phyloP scores from a whole-genome alignment of 164 flowering plant genomes.

The Berberis thunbergii region DNA sequence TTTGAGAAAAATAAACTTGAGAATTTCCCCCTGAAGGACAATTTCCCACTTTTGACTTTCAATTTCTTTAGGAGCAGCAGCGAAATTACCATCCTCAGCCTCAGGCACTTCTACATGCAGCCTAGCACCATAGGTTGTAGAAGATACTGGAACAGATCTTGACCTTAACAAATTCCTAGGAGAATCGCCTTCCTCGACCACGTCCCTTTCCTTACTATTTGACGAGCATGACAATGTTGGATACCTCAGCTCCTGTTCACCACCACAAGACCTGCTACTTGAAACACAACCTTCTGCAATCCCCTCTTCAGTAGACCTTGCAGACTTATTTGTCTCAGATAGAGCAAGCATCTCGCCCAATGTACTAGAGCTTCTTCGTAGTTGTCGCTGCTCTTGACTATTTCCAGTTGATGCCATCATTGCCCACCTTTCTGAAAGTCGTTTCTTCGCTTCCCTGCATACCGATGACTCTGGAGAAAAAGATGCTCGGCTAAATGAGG shows the following conservation, averaged over 20 bases:
- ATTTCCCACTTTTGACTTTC: conserved; percentile 43
- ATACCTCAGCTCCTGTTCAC: conserved; percentile 30
- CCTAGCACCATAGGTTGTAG: conserved; percentile 37
- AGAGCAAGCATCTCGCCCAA: conserved; percentile 97
- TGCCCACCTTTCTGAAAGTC: conserved; percentile 95
- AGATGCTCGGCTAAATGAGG: conserved; percentile 69
- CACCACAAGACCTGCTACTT: conserved; percentile 23
- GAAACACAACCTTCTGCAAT: conserved; percentile 11
- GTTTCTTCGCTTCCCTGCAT: conserved; percentile 91
- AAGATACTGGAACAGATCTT: conserved; percentile 80
- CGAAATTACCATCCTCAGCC: conserved; percentile 23
- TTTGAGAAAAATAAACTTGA: conserved; percentile 80
- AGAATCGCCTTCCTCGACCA: conserved; percentile 23
- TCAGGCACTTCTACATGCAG: conserved; percentile 33
- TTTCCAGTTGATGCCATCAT: conserved; percentile 58
- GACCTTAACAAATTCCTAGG: conserved; percentile 65
- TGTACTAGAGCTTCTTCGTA: conserved; percentile 72
- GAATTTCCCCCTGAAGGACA: conserved; percentile 68
- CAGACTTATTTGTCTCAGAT: conserved; percentile 46
- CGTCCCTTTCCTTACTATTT: conserved; percentile 21
- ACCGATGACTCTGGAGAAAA: conserved; percentile 87
- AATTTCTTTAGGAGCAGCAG: conserved; percentile 29
- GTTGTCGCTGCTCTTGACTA: conserved; percentile 49
- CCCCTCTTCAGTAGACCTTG: conserved; percentile 24
- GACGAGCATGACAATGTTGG: conserved; percentile 22